These are phyloP conservation scores for Fraxinus ornus DNA, from an alignment of 305 asterid genomes.

Conservation along the genomic window DNA sequence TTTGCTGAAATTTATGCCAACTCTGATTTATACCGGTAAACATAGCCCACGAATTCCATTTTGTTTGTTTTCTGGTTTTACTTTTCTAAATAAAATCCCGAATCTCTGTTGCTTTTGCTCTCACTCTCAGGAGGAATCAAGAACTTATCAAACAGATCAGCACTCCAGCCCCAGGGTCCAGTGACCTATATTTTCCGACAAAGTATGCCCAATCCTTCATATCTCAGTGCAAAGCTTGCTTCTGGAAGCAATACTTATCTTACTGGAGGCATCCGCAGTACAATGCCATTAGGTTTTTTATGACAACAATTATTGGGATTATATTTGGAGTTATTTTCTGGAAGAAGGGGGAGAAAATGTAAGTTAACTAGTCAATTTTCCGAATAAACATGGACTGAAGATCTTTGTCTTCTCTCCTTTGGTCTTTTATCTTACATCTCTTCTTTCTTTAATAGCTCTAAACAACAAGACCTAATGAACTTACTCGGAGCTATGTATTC, in stretches of 20 bases:
- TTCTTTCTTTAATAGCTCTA: conserved; percentile 45
- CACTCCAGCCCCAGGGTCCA: conserved; percentile 64
- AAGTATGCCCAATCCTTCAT: conserved; percentile 65
- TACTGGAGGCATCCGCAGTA: conserved; percentile 93
- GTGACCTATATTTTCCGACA: conserved; percentile 67
- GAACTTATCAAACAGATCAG: conserved; percentile 75
- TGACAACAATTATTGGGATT: conserved; percentile 66
- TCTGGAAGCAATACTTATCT: conserved; percentile 85
- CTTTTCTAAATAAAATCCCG: neutral
- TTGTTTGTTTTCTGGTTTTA: neutral
- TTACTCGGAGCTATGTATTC: conserved; percentile 85
- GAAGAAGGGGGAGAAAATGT: conserved; percentile 73
- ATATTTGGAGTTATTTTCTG: conserved; percentile 84
- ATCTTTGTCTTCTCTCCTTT: conserved; percentile 3
- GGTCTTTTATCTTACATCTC: neutral
- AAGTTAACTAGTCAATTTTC: conserved; percentile 31
- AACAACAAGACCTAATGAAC: conserved; percentile 71
- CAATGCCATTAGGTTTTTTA: conserved; percentile 65
- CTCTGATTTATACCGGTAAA: conserved; percentile 73
- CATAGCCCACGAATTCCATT: conserved; percentile 8
- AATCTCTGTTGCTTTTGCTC: neutral
- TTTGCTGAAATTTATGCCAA: conserved; percentile 67
- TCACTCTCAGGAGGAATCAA: conserved; percentile 65
- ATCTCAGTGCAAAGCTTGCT: conserved; percentile 82
- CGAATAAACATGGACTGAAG: neutral